Evolutionary conservation across 495 filamentous ascomycete genomes (phyloP).

Genomic region (Neurospora sp.): DNA sequence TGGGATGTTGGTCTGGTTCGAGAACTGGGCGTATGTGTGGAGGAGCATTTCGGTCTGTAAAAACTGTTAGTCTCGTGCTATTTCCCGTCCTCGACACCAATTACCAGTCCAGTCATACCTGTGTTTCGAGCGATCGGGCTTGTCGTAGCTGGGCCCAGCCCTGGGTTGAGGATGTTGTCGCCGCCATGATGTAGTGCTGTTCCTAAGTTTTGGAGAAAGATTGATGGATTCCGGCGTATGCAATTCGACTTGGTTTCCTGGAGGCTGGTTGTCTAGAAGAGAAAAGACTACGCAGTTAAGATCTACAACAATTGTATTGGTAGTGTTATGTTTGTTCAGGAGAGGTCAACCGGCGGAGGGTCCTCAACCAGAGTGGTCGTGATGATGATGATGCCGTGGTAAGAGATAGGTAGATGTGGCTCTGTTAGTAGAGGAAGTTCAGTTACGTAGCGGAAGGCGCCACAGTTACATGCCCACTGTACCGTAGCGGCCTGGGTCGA

Average conservation of each 20-base stretch:
- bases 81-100: slow-evolving; percentile 1
- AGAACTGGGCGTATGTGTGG: slow-evolving; percentile 91
- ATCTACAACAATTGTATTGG: background rate
- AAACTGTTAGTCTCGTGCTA: background rate
- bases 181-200: slow-evolving; percentile 45
- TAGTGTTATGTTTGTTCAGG: background rate
- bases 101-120: slow-evolving; percentile 46
- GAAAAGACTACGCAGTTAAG: background rate
- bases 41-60: slow-evolving; percentile 81
- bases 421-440: background rate
- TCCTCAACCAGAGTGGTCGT: background rate
- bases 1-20: slow-evolving; percentile 69
- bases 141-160: slow-evolving; percentile 95
- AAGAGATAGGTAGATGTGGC: background rate
- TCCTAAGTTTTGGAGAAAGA: background rate
- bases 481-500: background rate
- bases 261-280: background rate
- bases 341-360: background rate
- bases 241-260: background rate
- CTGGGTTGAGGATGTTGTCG: slow-evolving; percentile 52
- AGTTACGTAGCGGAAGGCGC: background rate
- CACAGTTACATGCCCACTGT: background rate
- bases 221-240: no score
- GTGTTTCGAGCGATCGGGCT: slow-evolving; percentile 79
- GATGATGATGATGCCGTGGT: background rate